Evolutionary conservation across 225 moss, liverwort and hornwort genomes (phyloP), one percentile per base, ranked within the genome.

Genomic region (Asterella californica): DNA sequence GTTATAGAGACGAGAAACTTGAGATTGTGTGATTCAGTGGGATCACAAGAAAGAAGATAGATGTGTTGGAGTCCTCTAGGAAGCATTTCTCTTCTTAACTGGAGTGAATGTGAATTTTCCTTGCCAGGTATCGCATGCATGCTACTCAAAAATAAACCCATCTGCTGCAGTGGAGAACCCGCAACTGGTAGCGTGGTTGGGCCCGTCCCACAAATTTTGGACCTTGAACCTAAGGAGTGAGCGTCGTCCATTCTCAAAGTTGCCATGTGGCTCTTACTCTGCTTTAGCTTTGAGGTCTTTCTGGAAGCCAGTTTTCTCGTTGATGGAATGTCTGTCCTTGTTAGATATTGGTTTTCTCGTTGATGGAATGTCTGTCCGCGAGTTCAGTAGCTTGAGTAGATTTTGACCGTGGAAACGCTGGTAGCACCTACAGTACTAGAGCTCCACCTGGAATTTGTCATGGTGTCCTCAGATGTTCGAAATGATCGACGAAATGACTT

Each of bases 151-250:
- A 85, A 93, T 97, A 63, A 80, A 49, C 67, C 94, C 94, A 60
- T 91, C 94, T 83, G 92, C 89, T 75, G 80, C 71, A 59, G 93
- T 93, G 46, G 92, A 92, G 72, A 85, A 91, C 12, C 94, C 94
- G 65, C 91, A 93, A 84, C 84, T 97, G 83, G 94, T 94, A 85
- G 91, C 92, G 76, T 94, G 93, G 93, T 97, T 78, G 88, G 89
- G 82, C 87, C 86, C 42, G 84, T 91, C 76, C 90, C 94, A 88
- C 89, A 93, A 72, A 82, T 94, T 67, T 84, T 97, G 87, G 94
- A 90, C 76, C 86, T 97, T 83, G 94, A 91, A 79, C 82, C 85
- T 61, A 86, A 88, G 84, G 97, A 97, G 96, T 97, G 86, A 88
- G 96, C 78, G 71, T 85, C 80, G 21, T 71, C 64, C 73, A 81